Evolutionary conservation across 306 rosid species (phyloP).

Genomic region (Ormosia semicastrata): DNA sequence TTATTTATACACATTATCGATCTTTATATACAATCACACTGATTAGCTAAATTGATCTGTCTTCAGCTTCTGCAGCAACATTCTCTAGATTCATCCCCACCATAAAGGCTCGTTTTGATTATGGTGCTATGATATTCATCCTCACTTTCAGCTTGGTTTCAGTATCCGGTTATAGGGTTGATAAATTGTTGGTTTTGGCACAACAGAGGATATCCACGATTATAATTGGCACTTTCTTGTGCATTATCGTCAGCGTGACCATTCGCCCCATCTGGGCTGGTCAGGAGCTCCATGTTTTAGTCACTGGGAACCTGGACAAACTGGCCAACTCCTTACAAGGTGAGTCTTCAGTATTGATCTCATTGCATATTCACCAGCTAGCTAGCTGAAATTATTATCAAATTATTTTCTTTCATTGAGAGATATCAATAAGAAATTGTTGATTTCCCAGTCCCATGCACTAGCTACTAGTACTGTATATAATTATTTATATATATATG

Average conservation of each 20-base stretch:
- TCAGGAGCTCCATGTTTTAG: constrained; percentile 55
- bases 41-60: not conserved
- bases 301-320: constrained; percentile 65
- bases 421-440: not conserved
- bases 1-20: not conserved
- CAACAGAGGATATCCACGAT: constrained; percentile 62
- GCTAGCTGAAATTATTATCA: not conserved
- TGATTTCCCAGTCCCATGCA: not conserved
- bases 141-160: constrained; percentile 85
- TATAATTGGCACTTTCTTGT: constrained; percentile 61
- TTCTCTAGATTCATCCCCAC: constrained; percentile 85
- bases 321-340: constrained; percentile 69
- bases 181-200: constrained; percentile 48
- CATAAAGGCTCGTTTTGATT: constrained; percentile 77
- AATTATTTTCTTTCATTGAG: not conserved
- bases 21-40: not conserved
- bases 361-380: not conserved
- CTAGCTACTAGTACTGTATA: not conserved
- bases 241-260: constrained; percentile 50
- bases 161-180: constrained; percentile 64
- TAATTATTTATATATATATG: not conserved
- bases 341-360: constrained; percentile 18
- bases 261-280: constrained; percentile 95
- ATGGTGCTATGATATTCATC: constrained; percentile 76
- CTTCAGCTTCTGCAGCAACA: constrained; percentile 79